Base-by-base conservation (phyloP, 78 protist genomes). In the Diacronema lutheri region DNA sequence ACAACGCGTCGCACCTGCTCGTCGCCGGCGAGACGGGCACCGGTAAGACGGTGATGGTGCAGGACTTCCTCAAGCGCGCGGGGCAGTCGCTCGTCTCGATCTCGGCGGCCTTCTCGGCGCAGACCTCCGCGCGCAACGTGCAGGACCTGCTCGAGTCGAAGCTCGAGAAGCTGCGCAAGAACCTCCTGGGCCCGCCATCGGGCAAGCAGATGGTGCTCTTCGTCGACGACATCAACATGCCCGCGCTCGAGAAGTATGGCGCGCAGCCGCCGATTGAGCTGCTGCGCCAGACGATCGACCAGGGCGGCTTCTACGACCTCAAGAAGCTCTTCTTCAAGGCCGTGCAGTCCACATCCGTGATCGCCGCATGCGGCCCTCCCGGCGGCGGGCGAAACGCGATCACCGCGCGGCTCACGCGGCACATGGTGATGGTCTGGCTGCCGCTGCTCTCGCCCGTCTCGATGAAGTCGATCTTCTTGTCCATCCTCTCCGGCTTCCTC, bases 181-280 rank as follows among this genome's bases (percentile, higher is more conserved):
- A 89, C 80, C 37, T 91, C 35, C 72, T 93, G 14, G 95, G 94
- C 20, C 85, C 95, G 0, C 92, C 94, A 9, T 38, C 90, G 0
- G 92, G 91, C 26, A 89, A 89, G 83, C 33, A 37, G 64, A 58
- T 66, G 23, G 71, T 91, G 33, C 35, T 94, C 58, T 91, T 94
- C 65, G 86, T 94, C 16, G 97, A 94, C 46, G 97, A 94, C 66
- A 11, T 92, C 57, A 94, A 94, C 90, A 94, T 92, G 94, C 97
- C 97, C 25, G 55, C 81, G 56, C 62, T 78, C 16, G 89, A 76
- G 66, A 19, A 16, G 72, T 92, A 87, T 74, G 94, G 94, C 26
- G 96, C 96, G 46, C 93, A 90, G 66, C 97, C 97, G 21, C 97
- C 97, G n/a, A 85, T 94, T 66, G 97, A 94, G 88, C 81, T 94